Percentiles rank a stretch among this genome's conserved stretches.
These are phyloP conservation scores for Beauveria varroae DNA, from an alignment of 2,329 filamentous ascomycete genomes.

Conservation along the genomic window DNA sequence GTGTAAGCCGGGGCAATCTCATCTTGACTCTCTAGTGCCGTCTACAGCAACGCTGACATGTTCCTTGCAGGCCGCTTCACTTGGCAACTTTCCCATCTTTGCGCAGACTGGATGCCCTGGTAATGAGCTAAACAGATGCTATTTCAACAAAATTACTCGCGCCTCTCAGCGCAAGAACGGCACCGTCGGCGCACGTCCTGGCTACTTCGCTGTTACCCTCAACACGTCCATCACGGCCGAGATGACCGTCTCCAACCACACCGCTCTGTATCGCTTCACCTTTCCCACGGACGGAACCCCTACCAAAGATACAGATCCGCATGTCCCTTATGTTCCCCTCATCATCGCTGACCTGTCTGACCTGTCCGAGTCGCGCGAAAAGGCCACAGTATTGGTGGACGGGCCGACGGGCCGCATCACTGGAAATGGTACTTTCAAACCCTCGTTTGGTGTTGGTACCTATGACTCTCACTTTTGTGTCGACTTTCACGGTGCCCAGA, in stretches of 20 bases:
- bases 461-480: constrained; percentile 54
- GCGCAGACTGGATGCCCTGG: constrained; percentile 38
- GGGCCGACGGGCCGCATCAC: constrained; percentile 45
- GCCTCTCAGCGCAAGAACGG: constrained; percentile 40
- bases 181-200: constrained; percentile 48
- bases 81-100: constrained; percentile 47
- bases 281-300: constrained; percentile 34
- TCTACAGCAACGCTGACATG: background rate
- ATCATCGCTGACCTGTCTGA: constrained; percentile 54
- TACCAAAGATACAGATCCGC: constrained; percentile 12
- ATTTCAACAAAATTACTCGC: constrained; percentile 41
- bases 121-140: constrained; percentile 40
- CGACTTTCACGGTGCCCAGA: constrained; percentile 45
- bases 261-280: constrained; percentile 54
- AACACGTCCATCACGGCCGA: constrained; percentile 51
- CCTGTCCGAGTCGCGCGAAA: constrained; percentile 27
- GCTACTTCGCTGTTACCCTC: constrained; percentile 53
- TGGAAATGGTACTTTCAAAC: constrained; percentile 49
- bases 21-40: background rate
- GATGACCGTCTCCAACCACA: constrained; percentile 54
- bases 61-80: constrained; percentile 28
- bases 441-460: constrained; percentile 52
- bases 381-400: constrained; percentile 23
- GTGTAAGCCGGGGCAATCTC: constrained; percentile 19
- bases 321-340: constrained; percentile 33